phyloP scores from a whole-genome alignment of 768 basidiomycete genomes.

The Lactifluus rugatus region DNA sequence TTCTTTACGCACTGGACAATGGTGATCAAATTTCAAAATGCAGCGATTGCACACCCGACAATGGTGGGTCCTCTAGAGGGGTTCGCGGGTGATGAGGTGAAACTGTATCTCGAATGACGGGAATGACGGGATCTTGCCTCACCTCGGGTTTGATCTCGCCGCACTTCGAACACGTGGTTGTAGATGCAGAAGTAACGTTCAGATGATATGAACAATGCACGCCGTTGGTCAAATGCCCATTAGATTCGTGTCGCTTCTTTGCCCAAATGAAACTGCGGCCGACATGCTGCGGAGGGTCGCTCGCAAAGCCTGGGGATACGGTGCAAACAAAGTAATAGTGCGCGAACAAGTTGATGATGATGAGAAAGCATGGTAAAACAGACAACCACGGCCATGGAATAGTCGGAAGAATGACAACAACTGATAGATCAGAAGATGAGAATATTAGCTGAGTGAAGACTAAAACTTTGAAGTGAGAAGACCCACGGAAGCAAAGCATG shows the following conservation, averaged over 20 bases:
- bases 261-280: slow-evolving; percentile 52
- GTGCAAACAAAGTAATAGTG: slow-evolving; percentile 87
- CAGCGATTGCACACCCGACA: slow-evolving; percentile 87
- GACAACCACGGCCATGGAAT: slow-evolving; percentile 51
- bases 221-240: slow-evolving; percentile 28
- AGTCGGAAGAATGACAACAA: slow-evolving; percentile 66
- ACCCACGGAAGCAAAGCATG: slow-evolving; percentile 73
- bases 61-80: slow-evolving; percentile 74
- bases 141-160: slow-evolving; percentile 16
- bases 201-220: slow-evolving; percentile 43
- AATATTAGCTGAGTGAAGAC: neutral
- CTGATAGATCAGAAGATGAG: slow-evolving; percentile 33
- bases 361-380: slow-evolving; percentile 61
- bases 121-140: neutral
- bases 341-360: slow-evolving; percentile 62
- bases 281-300: slow-evolving; percentile 40
- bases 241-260: slow-evolving; percentile 25
- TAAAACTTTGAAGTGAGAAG: neutral
- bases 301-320: slow-evolving; percentile 67
- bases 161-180: slow-evolving; percentile 14
- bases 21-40: slow-evolving; percentile 84
- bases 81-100: neutral
- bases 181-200: slow-evolving; percentile 41
- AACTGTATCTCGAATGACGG: neutral
- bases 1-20: slow-evolving; percentile 70